Base-by-base conservation (phyloP, 1,284 basidiomycete genomes). In the Uromyces viciae-fabae region DNA sequence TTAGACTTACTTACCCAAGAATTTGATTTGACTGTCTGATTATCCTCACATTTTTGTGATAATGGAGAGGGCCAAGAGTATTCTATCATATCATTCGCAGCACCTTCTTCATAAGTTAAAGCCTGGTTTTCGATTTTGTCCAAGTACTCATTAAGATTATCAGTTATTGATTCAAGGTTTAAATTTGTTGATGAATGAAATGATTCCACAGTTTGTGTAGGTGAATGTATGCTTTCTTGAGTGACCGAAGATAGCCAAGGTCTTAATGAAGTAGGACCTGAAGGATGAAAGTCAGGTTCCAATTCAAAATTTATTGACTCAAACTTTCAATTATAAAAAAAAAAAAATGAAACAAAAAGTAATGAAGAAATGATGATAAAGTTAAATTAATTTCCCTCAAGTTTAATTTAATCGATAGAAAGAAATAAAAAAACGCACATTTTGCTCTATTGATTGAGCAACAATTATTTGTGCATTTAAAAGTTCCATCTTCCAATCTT, bases 81-180 rank as follows among this genome's bases (percentile, higher is more conserved):
- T n/a, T 60, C 58, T 1, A 33, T 31, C 58, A 60, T 14, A 36
- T n/a, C 38, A n/a, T 60, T 36, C 58, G 38, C 25, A 14, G 31
- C 64, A 25, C 46, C 46, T 14, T 72, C n/a, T 22, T 58, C n/a
- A 49, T 74, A 74, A 42, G 72, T 74, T n/a, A 31, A 38, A 33
- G 72, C 72, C 36, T 74, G 72, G 40, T 74, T 74, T n/a, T 74
- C 72, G 5, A 74, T 60, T 28, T 49, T n/a, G 15, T 42, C 56
- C 3, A 74, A 49, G 40, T 52, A 60, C 49, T 54, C 52, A 7
- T 36, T 38, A 43, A 74, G 33, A 43, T 36, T 72, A 11, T 46
- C 69, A n/a, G 36, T 22, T n/a, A 40, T 22, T 28, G 22, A 33
- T 28, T 64, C 15, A 9, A 22, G 33, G 25, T 22, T 64, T 64